Conservation (phyloP, 2,329 filamentous ascomycete species). For the Cladophialophora chaetospira region DNA sequence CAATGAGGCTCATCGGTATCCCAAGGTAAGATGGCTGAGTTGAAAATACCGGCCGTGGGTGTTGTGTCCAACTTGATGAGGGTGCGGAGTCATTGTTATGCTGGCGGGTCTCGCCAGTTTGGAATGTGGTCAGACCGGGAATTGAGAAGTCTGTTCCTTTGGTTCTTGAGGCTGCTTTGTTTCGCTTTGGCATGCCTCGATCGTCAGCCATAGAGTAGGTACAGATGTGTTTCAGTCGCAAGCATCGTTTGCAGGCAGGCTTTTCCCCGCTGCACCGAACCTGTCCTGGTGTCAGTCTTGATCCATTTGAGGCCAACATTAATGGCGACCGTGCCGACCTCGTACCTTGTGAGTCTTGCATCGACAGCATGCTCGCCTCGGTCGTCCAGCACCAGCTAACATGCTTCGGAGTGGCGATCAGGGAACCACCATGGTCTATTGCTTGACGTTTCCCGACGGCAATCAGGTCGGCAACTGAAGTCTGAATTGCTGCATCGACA, state of each 20-base stretch:
- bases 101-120: background rate
- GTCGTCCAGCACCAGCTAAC: conserved; percentile 6
- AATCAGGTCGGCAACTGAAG: background rate
- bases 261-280: conserved; percentile 7
- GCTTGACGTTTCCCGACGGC: background rate
- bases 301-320: background rate
- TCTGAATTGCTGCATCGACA: too few species aligned
- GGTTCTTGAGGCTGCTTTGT: background rate
- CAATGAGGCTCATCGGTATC: conserved; percentile 9
- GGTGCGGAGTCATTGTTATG: background rate
- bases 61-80: background rate
- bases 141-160: background rate
- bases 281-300: background rate
- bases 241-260: conserved; percentile 4
- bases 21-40: conserved; percentile 3
- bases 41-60: background rate
- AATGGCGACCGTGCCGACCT: background rate
- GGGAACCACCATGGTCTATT: background rate
- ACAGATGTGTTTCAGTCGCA: background rate
- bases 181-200: background rate
- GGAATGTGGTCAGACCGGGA: background rate
- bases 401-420: background rate
- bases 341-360: conserved; percentile 14
- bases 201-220: background rate
- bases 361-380: conserved; percentile 13